Evolutionary conservation across 257 asterid species (phyloP), one percentile per base, ranked within the genome.

Genomic region (Buddleja alternifolia): DNA sequence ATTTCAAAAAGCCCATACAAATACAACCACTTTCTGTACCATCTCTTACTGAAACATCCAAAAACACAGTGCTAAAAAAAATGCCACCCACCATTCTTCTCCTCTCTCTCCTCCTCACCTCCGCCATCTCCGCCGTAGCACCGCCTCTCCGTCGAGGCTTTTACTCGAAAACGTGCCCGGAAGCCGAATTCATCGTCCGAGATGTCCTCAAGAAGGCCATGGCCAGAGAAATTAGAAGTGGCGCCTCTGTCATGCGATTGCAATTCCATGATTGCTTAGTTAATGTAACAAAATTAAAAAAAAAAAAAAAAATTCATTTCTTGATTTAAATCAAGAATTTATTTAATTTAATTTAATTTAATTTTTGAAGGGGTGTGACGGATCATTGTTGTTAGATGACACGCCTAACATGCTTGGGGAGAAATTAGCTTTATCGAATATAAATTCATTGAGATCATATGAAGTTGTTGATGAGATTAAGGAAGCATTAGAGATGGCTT

Each of bases 251-350:
- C 19, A 90, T 93, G 99, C 93, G 99, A 19, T 71, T 93, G 46
- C 99, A 93, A 63, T 93, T 93, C 77, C 99, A 93, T 61, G 99
- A 93, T 65, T 93, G 99, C 80, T 79, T 93, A 4, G 97, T 93
- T 15, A 93, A 90, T 65, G 99, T 93, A 86, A 84, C 1, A 5
- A 8, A 12, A 24, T 7, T 55, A 12, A 50, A 8, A 0, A 19
- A 16, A 10, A 10, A 6, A 11, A 25, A n/a, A 4, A 17, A 8
- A 14, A 10, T 8, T 16, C 36, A 0, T 39, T 3, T 15, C 23
- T 29, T 70, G 41, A 15, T 40, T 4, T 29, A 29, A 29, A 29
- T 29, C 34, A 29, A 29, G 34, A 29, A 1, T 29, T 29, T 29
- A 29, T 29, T 29, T 29, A 5, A 5, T 19, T 65, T 19, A n/a